Evolutionary conservation across 2,329 filamentous ascomycete genomes (phyloP), one percentile per base, ranked within the genome.

Genomic region (Fusarium nisikadoi): DNA sequence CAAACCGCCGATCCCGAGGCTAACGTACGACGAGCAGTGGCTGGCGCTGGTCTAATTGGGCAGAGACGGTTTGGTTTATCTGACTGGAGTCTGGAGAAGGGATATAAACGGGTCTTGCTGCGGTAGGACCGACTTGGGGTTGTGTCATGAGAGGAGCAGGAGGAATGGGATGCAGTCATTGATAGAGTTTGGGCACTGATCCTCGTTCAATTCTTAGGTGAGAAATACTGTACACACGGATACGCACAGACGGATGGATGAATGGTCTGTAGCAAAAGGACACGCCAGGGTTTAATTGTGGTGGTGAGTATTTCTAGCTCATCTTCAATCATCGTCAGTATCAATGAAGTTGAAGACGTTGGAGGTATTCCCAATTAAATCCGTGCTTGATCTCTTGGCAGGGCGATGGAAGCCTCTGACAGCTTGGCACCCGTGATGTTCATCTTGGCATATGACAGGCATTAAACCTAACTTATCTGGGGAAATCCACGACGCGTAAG

Each of bases 381-480:
- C 65, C 65, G 56, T 14, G 16, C 27, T 62, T 63, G 47, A 33
- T 63, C 56, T 63, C 65, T 68, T 68, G 65, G 65, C 65, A 62
- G 29, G 43, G 39, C 43, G 20, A n/a, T 35, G 20, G 17, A 50
- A 20, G 20, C 11, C 23, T n/a, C 36, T 62, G 64, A 52, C 65
- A 63, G 64, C 65, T 68, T 68, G 65, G 65, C 65, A 33, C 39
- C 33, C 29, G 41, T 16, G 27, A 41, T 46, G 29, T 12, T 16
- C 31, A 56, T 41, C 65, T 68, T 68, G 65, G 65, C 65, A 68
- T 29, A 13, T 20, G 9, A 36, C 45, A n/a, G 13, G 23, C 23
- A 49, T 49, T 27, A 6, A 27, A 27, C 27, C 27, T 27, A 27
- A 27, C 27, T 27, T 56, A 17, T 47, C 39, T 12, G 38, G 38